Percentiles rank a stretch among this genome's conserved stretches.
Conservation (phyloP, 768 basidiomycete genomes). For the Tulasnella sp. region DNA sequence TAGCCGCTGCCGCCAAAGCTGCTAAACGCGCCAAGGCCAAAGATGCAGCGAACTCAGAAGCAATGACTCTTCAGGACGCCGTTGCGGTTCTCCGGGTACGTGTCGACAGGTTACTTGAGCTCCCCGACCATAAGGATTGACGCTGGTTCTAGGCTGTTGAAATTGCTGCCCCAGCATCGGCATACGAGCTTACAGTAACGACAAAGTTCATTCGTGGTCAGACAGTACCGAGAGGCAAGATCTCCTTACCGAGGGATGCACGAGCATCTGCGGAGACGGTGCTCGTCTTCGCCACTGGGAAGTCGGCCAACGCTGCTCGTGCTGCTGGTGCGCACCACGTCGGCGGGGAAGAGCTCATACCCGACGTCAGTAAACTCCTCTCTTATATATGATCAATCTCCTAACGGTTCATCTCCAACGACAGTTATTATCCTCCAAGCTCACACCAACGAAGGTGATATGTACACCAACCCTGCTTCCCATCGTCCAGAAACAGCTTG, state of each 20-base stretch:
- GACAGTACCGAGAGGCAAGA: conserved; percentile 81
- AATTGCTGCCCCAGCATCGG: conserved; percentile 61
- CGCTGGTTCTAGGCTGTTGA: conserved; percentile 89
- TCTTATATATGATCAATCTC: background rate
- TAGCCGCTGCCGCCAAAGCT: background rate
- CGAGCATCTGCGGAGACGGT: conserved; percentile 60
- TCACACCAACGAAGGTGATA: conserved; percentile 74
- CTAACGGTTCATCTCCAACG: background rate
- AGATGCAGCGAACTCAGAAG: conserved; percentile 23
- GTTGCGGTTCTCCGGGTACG: conserved; percentile 27
- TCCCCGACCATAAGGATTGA: too few relatives aligned
- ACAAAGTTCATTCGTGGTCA: conserved; percentile 69
- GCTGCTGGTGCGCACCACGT: conserved; percentile 83
- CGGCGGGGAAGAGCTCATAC: conserved; percentile 80
- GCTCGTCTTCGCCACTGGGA: conserved; percentile 88
- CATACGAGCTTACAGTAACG: conserved; percentile 71
- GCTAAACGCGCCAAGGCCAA: conserved; percentile 6
- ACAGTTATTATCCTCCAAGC: conserved; percentile 63
- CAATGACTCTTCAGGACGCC: conserved; percentile 27
- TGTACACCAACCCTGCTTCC: conserved; percentile 71
- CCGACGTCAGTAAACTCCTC: conserved; percentile 49
- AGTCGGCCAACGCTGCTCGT: conserved; percentile 70
- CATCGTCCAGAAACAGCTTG: conserved; percentile 69
- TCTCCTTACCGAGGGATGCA: conserved; percentile 66
- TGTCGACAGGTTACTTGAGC: background rate